Base-by-base conservation (phyloP, 2,329 filamentous ascomycete genomes). In the Rhynchosporium secalis region DNA sequence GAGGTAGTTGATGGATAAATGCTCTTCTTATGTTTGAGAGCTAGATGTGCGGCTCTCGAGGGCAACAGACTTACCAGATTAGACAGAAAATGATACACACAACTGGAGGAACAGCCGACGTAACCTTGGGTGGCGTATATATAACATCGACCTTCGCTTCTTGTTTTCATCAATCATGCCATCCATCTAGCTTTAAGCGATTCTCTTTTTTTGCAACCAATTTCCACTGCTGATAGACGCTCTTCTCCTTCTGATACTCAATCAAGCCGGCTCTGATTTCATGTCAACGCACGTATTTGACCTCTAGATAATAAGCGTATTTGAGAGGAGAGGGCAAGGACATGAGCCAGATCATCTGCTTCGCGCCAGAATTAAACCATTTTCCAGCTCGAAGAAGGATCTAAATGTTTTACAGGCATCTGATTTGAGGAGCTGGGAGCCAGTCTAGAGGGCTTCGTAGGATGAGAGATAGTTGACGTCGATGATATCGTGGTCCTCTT, bases 71-170 rank as follows among this genome's bases (percentile, higher is more conserved):
- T 76, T 78, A 90, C 88, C 71, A 97, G 68, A 71, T 97, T 97
- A 79, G 95, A 98, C 61, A 96, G 77, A 74, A 97, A 96, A 0
- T 93, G 97, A 73, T 98, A 97, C 1, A 92, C 92, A 71, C 93
- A 97, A 68, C 88, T 91, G 65, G 92, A 0, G 92, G 92, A 3
- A 96, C 85, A 0, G 93, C 93, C 1, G 93, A 92, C 0, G 92
- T 96, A 0, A 93, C 92, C 74, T 97, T 96, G 0, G 88, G 92
- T n/a, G 90, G 89, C 9, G 89, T 86, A 40, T 97, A 76, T 68
- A 97, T 82, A 67, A 93, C 87, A 75, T 97, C 93, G 66, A 93
- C 78, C 52, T 86, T 79, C 43, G 84, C 82, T 10, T 82, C 78
- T 63, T 91, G 84, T 64, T 91, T 84, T 91, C 92, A 96, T 90